A percentile compares a stretch with the other conserved stretches of the same genome.
Evolutionary conservation across 805 yeast genomes (phyloP).

Genomic region (Yarrowia divulgata): DNA sequence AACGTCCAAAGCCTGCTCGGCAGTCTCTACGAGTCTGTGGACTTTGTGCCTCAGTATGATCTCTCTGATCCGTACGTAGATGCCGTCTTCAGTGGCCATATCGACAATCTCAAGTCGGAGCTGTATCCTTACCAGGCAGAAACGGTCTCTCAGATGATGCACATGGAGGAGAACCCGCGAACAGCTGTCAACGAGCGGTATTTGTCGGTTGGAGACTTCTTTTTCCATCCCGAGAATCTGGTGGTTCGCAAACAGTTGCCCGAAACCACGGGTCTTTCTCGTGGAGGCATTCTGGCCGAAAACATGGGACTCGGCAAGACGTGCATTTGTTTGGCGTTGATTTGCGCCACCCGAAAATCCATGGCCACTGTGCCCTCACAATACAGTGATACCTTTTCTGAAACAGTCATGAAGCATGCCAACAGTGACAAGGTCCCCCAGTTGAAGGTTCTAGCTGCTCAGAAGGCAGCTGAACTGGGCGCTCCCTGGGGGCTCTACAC

Average conservation of each 20-base stretch:
- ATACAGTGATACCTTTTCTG: constrained; percentile 6
- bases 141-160: constrained; percentile 19
- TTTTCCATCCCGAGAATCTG: constrained; percentile 6
- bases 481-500: constrained; percentile 14
- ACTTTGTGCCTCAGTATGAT: constrained; percentile 4
- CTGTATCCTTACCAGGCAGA: constrained; percentile 29
- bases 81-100: constrained; percentile 5
- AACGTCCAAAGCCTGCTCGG: background rate
- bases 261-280: background rate
- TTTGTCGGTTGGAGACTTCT: background rate
- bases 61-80: background rate
- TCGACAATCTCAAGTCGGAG: constrained; percentile 3
- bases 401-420: background rate
- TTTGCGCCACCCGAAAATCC: constrained; percentile 58
- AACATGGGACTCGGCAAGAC: constrained; percentile 76
- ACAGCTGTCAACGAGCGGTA: background rate
- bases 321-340: constrained; percentile 62
- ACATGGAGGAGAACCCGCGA: constrained; percentile 27
- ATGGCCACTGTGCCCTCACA: constrained; percentile 21
- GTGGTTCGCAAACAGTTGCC: constrained; percentile 5
- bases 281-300: constrained; percentile 71
- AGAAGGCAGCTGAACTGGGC: background rate
- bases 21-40: constrained; percentile 10
- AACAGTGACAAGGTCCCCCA: background rate
- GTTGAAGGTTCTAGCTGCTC: background rate